Percentiles rank a stretch among this genome's conserved stretches.
Conservation (phyloP, 1,284 basidiomycete species). For the Pseudomicrostroma phylloplanum region DNA sequence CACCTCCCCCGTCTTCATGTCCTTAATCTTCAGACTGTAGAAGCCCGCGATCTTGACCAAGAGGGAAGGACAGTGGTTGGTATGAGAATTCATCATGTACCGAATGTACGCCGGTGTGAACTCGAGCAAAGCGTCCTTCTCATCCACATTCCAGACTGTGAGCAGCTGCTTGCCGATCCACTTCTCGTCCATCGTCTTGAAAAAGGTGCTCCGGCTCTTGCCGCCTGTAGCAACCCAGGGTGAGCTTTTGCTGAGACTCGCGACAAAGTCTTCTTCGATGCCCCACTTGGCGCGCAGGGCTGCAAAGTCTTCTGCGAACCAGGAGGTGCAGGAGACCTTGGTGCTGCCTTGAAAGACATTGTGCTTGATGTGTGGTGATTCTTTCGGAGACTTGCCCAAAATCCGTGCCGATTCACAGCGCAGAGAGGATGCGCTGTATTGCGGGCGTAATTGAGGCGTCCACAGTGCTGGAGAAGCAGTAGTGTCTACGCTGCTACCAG, state of each 20-base stretch:
- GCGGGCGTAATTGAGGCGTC: too few relatives aligned
- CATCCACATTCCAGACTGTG: constrained; percentile 39
- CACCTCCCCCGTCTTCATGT: constrained; percentile 29
- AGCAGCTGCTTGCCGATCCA: constrained; percentile 42
- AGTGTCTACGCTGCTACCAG: too few relatives aligned
- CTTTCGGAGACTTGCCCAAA: too few relatives aligned
- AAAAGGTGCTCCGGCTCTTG: constrained; percentile 38
- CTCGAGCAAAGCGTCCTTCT: constrained; percentile 43
- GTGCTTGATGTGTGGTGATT: constrained; percentile 41
- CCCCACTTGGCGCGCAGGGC: constrained; percentile 37
- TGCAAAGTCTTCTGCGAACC: constrained; percentile 45
- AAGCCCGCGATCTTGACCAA: constrained; percentile 44
- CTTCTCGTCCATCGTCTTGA: constrained; percentile 34
- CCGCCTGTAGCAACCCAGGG: constrained; percentile 32
- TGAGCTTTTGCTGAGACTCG: constrained; percentile 26
- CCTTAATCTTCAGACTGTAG: constrained; percentile 45
- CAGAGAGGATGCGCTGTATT: too few relatives aligned
- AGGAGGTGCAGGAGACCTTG: constrained; percentile 43
- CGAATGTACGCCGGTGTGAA: constrained; percentile 41
- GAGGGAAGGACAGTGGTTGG: constrained; percentile 33
- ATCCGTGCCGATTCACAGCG: too few relatives aligned
- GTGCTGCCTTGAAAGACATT: constrained; percentile 29
- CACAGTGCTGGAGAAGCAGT: too few relatives aligned
- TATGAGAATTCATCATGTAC: constrained; percentile 14
- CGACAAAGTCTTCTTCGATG: constrained; percentile 25